Percentiles rank a stretch among this genome's conserved stretches.
phyloP scores from a whole-genome alignment of 2,329 filamentous ascomycete genomes.

The Aureobasidium mangrovei region DNA sequence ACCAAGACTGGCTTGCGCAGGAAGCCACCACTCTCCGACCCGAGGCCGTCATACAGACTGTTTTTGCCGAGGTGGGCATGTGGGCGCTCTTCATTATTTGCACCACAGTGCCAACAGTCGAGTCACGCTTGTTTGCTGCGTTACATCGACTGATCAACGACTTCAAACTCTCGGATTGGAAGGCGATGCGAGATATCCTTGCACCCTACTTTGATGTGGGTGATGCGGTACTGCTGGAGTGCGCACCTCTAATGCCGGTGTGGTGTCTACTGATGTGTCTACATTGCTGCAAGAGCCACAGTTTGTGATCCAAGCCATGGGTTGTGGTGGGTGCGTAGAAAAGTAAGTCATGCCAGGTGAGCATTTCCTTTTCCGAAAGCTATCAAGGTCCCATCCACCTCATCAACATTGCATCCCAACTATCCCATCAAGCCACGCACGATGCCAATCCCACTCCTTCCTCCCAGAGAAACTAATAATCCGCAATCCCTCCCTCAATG shows the following conservation, averaged over 20 bases:
- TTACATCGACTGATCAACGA: neutral
- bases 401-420: too few relatives aligned
- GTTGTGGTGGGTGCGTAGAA: too few relatives aligned
- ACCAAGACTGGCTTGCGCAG: neutral
- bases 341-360: too few relatives aligned
- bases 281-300: too few relatives aligned
- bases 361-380: too few relatives aligned
- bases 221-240: neutral
- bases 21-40: neutral
- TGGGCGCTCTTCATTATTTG: neutral
- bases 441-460: too few relatives aligned
- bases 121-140: neutral
- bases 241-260: too few relatives aligned
- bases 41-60: neutral
- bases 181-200: neutral
- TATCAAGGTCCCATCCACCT: too few relatives aligned
- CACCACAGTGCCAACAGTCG: neutral
- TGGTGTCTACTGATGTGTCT: too few relatives aligned
- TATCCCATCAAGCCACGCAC: too few relatives aligned
- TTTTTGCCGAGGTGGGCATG: neutral
- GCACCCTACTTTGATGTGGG: neutral
- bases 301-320: too few relatives aligned
- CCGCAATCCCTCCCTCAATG: neutral
- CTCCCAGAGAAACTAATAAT: too few relatives aligned
- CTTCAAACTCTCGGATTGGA: neutral